phyloP scores from a whole-genome alignment of 352 stramenopile species.

The Blastocystis sp. region DNA sequence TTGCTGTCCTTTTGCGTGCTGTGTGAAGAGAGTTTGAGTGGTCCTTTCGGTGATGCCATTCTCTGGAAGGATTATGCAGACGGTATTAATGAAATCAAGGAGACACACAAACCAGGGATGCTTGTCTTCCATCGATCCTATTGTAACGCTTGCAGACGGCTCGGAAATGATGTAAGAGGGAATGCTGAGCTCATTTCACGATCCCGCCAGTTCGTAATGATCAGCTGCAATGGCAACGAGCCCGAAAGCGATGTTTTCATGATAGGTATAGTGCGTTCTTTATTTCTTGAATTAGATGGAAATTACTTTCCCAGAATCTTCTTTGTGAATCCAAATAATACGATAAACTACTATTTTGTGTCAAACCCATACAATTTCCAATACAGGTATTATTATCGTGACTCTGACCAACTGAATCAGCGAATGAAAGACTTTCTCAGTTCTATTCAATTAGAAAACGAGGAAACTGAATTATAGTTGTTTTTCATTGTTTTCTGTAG shows the following conservation, averaged over 20 bases:
- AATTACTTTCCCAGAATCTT: neutral
- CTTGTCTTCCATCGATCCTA: slow-evolving; percentile 15
- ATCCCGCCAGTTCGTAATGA: slow-evolving; percentile 14
- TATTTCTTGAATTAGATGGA: neutral
- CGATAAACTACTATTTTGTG: neutral
- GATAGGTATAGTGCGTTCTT: neutral
- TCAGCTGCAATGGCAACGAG: slow-evolving; percentile 31
- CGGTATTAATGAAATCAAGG: neutral
- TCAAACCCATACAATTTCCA: slow-evolving; percentile 16
- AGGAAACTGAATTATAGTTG: slow-evolving; percentile 15
- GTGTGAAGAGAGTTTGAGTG: neutral
- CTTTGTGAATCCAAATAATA: slow-evolving; percentile 26
- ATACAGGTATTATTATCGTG: slow-evolving; percentile 44
- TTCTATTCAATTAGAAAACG: neutral
- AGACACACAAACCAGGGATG: neutral
- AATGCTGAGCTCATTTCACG: neutral
- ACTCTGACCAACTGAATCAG: neutral
- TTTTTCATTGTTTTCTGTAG: neutral
- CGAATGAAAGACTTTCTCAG: slow-evolving; percentile 14
- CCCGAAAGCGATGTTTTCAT: neutral
- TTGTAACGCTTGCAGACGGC: neutral
- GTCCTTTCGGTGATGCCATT: neutral
- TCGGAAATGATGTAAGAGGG: neutral
- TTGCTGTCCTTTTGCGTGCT: neutral
- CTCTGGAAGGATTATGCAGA: neutral